These are phyloP conservation scores for Colletotrichum horii DNA, from an alignment of 2,329 filamentous ascomycete species.

Conservation along the genomic window DNA sequence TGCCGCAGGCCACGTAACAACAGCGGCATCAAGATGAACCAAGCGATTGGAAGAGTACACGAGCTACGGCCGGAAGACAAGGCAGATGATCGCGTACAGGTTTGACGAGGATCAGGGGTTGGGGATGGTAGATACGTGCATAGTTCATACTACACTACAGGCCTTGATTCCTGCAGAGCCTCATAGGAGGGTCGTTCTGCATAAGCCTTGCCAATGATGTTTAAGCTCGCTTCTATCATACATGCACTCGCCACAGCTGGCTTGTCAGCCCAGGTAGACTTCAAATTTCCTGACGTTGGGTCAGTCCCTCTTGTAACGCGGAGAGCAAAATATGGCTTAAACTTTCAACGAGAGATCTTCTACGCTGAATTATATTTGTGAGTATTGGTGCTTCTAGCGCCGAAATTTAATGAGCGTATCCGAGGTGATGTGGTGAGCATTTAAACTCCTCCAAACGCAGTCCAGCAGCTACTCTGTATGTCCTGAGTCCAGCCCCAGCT, in stretches of 20 bases:
- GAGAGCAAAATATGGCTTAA: too few species aligned
- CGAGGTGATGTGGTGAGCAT: accelerated
- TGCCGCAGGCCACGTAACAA: not conserved
- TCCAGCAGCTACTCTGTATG: not conserved
- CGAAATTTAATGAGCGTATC: not conserved
- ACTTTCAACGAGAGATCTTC: too few species aligned
- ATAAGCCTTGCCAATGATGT: not conserved
- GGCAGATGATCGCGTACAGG: not conserved
- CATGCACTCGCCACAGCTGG: not conserved
- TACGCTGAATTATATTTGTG: not conserved
- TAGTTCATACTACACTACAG: not conserved
- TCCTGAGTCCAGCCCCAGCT: not conserved
- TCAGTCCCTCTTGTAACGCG: too few species aligned
- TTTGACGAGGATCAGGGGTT: not conserved
- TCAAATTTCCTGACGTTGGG: not conserved
- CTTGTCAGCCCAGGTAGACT: not conserved
- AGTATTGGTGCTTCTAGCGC: not conserved
- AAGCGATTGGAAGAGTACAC: not conserved
- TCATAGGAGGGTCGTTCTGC: not conserved
- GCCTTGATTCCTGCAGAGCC: not conserved
- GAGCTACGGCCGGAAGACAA: not conserved
- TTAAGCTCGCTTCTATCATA: not conserved
- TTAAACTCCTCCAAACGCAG: not conserved
- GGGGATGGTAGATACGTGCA: not conserved
- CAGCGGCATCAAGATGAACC: not conserved